phyloP scores from a whole-genome alignment of 2,329 filamentous ascomycete genomes.

The Arthrobotrys megalospora region DNA sequence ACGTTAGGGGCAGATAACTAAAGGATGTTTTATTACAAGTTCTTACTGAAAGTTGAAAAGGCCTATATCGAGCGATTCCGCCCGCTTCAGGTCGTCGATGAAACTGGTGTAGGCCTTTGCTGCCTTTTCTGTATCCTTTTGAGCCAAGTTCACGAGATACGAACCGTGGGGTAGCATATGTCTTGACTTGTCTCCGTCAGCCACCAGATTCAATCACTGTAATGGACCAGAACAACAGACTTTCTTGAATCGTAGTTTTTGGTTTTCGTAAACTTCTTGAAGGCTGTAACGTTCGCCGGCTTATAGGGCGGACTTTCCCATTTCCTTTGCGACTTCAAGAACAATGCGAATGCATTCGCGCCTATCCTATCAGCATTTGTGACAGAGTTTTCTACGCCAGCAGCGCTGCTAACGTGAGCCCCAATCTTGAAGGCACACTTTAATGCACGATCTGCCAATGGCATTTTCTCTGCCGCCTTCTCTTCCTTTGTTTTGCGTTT shows the following conservation, averaged over 20 bases:
- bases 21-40: constrained; percentile 23
- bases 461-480: constrained; percentile 73
- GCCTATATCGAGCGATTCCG: constrained; percentile 85
- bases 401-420: constrained; percentile 90
- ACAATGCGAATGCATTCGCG: constrained; percentile 92
- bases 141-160: constrained; percentile 95
- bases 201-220: constrained; percentile 12
- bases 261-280: constrained; percentile 77
- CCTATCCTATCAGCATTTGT: constrained; percentile 84
- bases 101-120: constrained; percentile 88
- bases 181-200: constrained; percentile 64
- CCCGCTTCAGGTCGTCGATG: constrained; percentile 87
- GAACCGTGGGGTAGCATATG: constrained; percentile 92
- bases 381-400: constrained; percentile 91
- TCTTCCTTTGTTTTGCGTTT: constrained; percentile 70
- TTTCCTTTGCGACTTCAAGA: constrained; percentile 96
- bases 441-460: constrained; percentile 78
- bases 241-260: constrained; percentile 80
- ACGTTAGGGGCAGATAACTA: constrained; percentile 27
- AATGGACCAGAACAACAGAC: constrained; percentile 63
- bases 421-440: constrained; percentile 87
- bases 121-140: constrained; percentile 83
- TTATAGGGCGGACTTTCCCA: constrained; percentile 88
- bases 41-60: constrained; percentile 94
- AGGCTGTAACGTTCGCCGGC: constrained; percentile 77